A percentile compares a stretch with the other conserved stretches of the same genome.
phyloP scores from a whole-genome alignment of 2,329 filamentous ascomycete species.

The Cercospora janseana region DNA sequence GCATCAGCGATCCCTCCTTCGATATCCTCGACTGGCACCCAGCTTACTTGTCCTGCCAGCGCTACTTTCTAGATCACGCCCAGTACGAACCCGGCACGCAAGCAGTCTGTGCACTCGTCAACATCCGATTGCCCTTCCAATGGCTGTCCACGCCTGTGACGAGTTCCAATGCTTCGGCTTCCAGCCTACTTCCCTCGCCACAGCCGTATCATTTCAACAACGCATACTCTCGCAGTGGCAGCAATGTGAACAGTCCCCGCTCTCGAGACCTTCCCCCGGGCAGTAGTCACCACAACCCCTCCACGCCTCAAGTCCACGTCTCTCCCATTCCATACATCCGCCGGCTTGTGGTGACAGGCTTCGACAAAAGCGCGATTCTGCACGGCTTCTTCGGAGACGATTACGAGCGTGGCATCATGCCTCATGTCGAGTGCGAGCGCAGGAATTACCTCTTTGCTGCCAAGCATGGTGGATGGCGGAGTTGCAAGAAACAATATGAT shows the following conservation, averaged over 20 bases:
- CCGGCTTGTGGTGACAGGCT: constrained; percentile 84
- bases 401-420: constrained; percentile 76
- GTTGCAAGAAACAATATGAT: constrained; percentile 88
- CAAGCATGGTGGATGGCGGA: constrained; percentile 86
- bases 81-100: constrained; percentile 82
- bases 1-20: constrained; percentile 52
- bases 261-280: constrained; percentile 29
- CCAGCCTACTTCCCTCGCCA: background rate
- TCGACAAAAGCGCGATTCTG: constrained; percentile 81
- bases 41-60: constrained; percentile 82
- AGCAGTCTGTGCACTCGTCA: constrained; percentile 84
- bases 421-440: constrained; percentile 82
- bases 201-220: constrained; percentile 25
- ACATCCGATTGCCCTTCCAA: constrained; percentile 88
- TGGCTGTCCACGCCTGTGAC: constrained; percentile 55
- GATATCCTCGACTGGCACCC: constrained; percentile 93
- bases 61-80: constrained; percentile 87
- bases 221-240: constrained; percentile 40
- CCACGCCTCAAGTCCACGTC: constrained; percentile 44
- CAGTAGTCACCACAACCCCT: constrained; percentile 11
- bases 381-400: constrained; percentile 97
- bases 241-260: constrained; percentile 39
- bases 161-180: constrained; percentile 30
- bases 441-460: constrained; percentile 94
- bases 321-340: constrained; percentile 86